Conservation (phyloP, 2,329 filamentous ascomycete genomes). For the Fusarium cyanostomum region DNA sequence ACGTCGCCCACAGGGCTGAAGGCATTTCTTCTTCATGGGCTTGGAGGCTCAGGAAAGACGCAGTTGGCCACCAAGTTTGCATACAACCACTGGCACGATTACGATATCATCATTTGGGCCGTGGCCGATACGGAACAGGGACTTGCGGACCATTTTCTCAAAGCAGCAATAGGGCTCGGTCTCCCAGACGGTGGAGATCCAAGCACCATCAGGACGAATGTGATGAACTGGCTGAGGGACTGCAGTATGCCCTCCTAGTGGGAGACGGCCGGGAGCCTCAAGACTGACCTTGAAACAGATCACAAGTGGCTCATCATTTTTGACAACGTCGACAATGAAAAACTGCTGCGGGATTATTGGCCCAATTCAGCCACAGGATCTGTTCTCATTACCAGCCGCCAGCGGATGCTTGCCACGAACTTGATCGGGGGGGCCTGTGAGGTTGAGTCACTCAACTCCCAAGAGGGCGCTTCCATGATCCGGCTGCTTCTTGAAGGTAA, state of each 20-base stretch:
- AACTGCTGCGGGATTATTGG: neutral
- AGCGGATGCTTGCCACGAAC: neutral
- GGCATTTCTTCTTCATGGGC: neutral
- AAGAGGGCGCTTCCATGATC: neutral
- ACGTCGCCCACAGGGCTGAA: neutral
- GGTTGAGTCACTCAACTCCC: neutral
- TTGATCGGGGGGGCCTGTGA: neutral
- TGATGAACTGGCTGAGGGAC: neutral
- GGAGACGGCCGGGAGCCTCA: neutral
- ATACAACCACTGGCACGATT: neutral
- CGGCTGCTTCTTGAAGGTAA: neutral
- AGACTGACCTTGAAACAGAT: neutral
- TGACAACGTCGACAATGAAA: neutral
- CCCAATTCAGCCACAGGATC: neutral
- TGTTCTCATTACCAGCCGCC: neutral
- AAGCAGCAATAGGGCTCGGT: neutral
- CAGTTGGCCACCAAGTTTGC: neutral
- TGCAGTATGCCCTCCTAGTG: neutral
- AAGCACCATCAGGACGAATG: neutral
- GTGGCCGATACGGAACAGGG: neutral
- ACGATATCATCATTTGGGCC: neutral
- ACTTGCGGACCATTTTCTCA: neutral
- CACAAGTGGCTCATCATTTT: neutral
- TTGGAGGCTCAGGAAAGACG: neutral
- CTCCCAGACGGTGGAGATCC: neutral